These are phyloP conservation scores for Neostapfia colusana DNA, from an alignment of 176 grass and related monocot genomes.

Conservation along the genomic window DNA sequence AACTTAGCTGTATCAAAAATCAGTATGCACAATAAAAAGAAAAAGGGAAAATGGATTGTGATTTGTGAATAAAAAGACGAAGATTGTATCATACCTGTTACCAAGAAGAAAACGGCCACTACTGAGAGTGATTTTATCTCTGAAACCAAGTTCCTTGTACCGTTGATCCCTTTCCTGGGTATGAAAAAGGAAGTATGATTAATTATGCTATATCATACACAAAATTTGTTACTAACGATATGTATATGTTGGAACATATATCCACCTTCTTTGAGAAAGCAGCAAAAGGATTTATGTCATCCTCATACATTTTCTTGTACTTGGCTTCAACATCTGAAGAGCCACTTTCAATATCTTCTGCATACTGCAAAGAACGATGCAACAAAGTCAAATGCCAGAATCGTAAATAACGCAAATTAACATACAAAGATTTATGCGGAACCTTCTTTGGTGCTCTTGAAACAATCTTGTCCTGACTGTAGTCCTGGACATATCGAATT, in stretches of 20 bases:
- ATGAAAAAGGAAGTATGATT: slow-evolving; percentile 3
- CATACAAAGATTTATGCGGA: background rate
- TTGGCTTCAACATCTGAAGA: slow-evolving; percentile 97
- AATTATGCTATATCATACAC: slow-evolving; percentile 33
- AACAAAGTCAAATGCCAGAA: slow-evolving; percentile 41
- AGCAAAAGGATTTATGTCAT: slow-evolving; percentile 99
- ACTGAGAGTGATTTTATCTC: slow-evolving; percentile 99
- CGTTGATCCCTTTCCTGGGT: slow-evolving; percentile 97
- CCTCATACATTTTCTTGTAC: slow-evolving; percentile 99
- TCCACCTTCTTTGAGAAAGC: slow-evolving; percentile 95
- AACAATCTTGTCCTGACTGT: slow-evolving; percentile 93
- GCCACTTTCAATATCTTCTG: slow-evolving; percentile 98
- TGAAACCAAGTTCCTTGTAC: slow-evolving; percentile 98
- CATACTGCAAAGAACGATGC: slow-evolving; percentile 57
- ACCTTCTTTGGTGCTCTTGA: slow-evolving; percentile 99
- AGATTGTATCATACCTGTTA: slow-evolving; percentile 83
- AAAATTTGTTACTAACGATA: slow-evolving; percentile 1
- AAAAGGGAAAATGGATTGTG: slow-evolving; percentile 9
- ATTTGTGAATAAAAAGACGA: background rate
- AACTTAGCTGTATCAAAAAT: slow-evolving; percentile 14
- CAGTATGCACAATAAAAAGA: slow-evolving; percentile 3
- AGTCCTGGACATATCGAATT: slow-evolving; percentile 95
- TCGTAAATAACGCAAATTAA: background rate
- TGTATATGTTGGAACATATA: slow-evolving; percentile 17
- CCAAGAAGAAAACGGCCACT: slow-evolving; percentile 99